Evolutionary conservation across 2,329 filamentous ascomycete genomes (phyloP).

Genomic region (Ceratocystis alfenasii): DNA sequence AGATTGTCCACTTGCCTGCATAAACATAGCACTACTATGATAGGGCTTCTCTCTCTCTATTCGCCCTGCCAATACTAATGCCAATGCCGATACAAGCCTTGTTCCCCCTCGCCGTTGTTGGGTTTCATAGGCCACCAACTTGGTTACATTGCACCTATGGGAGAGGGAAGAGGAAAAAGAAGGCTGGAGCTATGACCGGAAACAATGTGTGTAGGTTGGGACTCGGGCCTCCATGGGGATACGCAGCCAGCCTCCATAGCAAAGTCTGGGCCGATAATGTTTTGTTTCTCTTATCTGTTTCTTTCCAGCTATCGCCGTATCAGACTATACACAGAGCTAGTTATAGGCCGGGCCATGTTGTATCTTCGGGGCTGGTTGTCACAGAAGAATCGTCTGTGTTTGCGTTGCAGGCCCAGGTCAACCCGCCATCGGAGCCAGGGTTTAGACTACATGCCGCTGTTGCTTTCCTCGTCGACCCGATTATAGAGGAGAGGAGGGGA

Average conservation of each 20-base stretch:
- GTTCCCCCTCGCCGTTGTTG: too few species aligned
- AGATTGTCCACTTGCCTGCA: too few species aligned
- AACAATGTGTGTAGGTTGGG: too few species aligned
- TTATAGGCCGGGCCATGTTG: neutral
- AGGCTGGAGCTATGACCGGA: neutral
- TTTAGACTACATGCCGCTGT: neutral
- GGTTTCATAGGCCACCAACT: too few species aligned
- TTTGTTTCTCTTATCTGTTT: too few species aligned
- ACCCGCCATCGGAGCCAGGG: neutral
- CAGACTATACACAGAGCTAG: too few species aligned
- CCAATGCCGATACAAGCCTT: constrained; percentile 7
- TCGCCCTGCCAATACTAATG: neutral
- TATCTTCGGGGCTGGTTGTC: neutral
- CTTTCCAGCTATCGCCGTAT: too few species aligned
- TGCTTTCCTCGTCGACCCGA: neutral
- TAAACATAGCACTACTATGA: too few species aligned
- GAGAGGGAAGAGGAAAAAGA: neutral
- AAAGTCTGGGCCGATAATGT: too few species aligned
- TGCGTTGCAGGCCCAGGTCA: neutral
- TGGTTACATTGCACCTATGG: neutral
- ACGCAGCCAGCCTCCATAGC: too few species aligned
- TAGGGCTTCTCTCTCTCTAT: too few species aligned
- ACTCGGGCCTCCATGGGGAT: too few species aligned
- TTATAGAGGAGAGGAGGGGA: neutral
- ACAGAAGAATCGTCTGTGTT: neutral